Evolutionary conservation across 2,329 filamentous ascomycete species (phyloP).

Genomic region (Arthroderma uncinatum): DNA sequence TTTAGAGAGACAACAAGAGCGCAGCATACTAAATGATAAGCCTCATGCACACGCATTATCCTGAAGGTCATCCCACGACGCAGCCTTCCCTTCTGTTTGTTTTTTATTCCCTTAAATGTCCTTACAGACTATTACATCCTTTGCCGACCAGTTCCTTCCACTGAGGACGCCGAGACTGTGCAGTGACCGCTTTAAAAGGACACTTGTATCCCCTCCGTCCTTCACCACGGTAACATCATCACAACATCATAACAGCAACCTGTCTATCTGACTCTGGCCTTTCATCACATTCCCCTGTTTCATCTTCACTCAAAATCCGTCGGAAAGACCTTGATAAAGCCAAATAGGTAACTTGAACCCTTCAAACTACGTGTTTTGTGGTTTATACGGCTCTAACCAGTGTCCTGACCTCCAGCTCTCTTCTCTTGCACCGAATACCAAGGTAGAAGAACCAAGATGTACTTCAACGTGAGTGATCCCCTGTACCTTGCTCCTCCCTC

Average conservation of each 20-base stretch:
- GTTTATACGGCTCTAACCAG: neutral
- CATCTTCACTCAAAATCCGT: neutral
- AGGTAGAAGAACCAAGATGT: conserved; percentile 1
- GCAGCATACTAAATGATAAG: neutral
- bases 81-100: neutral
- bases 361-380: neutral
- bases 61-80: neutral
- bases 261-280: neutral
- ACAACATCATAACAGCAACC: neutral
- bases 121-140: neutral
- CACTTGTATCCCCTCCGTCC: neutral
- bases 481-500: neutral
- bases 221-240: neutral
- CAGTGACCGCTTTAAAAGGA: neutral
- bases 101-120: neutral
- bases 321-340: neutral
- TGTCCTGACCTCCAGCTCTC: neutral
- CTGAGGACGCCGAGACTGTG: conserved; percentile 1
- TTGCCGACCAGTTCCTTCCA: neutral
- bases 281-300: neutral
- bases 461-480: conserved; percentile 6
- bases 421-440: neutral
- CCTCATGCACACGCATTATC: neutral
- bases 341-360: neutral
- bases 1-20: neutral